Evolutionary conservation across 768 basidiomycete genomes (phyloP), one percentile per base, ranked within the genome.

Genomic region (Mrakia blollopis): DNA sequence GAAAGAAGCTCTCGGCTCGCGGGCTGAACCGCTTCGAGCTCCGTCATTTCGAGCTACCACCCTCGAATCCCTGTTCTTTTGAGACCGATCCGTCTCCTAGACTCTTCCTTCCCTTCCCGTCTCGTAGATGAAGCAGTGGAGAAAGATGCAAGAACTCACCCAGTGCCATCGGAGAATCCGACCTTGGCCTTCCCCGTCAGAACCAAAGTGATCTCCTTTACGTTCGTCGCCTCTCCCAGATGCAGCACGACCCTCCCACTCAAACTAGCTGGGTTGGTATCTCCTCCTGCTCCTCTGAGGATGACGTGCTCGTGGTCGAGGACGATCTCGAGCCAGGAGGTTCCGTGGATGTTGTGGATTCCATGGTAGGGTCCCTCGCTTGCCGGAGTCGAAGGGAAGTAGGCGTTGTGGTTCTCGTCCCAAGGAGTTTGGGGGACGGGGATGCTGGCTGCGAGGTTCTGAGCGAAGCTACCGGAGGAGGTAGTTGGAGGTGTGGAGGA

Each of bases 231-330:
- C 84, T 98, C 93, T 2, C 87, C 85, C 61, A 98, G 88, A 83
- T 90, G 87, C 79, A 98, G 86, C 13, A 89, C 87, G 80, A 98
- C 88, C 81, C 90, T 87, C 7, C 96, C 96, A 62, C 89, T 89
- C 79, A 98, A 89, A 23, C 89, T 85, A 11, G 89, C 89, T 11
- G 94, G 90, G 80, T 94, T 91, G 78, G 93, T 89, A 79, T 96
- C 93, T 47, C 82, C 87, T 47, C 93, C 92, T 10, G 89, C 89
- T 67, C 94, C 93, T 79, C 89, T 88, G 81, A 98, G 87, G 72
- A 87, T 86, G 79, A 97, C 84, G 80, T 85, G 86, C 54, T 91
- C 90, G 5, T 87, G 86, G 82, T 91, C 89, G 74, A 97, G 88
- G 73, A 89, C 81, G 80, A 98, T 91, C 80, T 94, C 91, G 79